These are phyloP conservation scores for Centella asiatica DNA, from an alignment of 129 eudicot species.

Conservation along the genomic window DNA sequence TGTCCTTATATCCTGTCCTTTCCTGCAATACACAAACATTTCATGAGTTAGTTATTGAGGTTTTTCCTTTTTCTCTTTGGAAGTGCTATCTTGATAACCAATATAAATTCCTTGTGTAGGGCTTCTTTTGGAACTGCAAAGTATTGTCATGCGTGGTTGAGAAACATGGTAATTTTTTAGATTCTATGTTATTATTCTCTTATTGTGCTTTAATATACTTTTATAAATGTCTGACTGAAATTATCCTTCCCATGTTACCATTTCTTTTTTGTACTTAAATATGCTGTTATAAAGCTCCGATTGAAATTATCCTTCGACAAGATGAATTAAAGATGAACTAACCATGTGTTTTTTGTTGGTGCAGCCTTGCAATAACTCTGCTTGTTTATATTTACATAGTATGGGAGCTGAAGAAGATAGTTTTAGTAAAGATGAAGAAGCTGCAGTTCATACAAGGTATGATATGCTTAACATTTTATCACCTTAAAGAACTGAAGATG, in stretches of 20 bases:
- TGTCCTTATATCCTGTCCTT: constrained; percentile 6
- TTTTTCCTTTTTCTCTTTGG: neutral
- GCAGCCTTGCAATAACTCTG: constrained; percentile 81
- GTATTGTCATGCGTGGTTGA: constrained; percentile 91
- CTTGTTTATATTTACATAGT: constrained; percentile 76
- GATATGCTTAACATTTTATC: neutral
- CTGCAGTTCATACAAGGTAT: constrained; percentile 89
- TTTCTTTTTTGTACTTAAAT: too few relatives aligned
- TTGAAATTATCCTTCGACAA: neutral
- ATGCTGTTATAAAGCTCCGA: constrained; percentile 1
- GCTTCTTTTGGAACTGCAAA: constrained; percentile 96
- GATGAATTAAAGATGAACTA: neutral
- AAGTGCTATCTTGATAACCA: constrained; percentile 6
- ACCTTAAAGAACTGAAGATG: neutral
- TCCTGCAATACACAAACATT: constrained; percentile 3
- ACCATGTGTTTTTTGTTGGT: constrained; percentile 14
- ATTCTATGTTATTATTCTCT: constrained; percentile 10
- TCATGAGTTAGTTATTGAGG: neutral
- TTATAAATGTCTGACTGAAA: too few relatives aligned
- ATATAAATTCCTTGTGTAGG: constrained; percentile 26
- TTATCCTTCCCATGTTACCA: too few relatives aligned
- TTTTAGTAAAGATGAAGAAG: constrained; percentile 88
- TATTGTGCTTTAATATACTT: too few relatives aligned
- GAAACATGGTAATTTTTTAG: constrained; percentile 49
- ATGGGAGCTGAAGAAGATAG: constrained; percentile 90